Evolutionary conservation across 495 filamentous ascomycete species (phyloP).

Genomic region (Ramalina peruviana): DNA sequence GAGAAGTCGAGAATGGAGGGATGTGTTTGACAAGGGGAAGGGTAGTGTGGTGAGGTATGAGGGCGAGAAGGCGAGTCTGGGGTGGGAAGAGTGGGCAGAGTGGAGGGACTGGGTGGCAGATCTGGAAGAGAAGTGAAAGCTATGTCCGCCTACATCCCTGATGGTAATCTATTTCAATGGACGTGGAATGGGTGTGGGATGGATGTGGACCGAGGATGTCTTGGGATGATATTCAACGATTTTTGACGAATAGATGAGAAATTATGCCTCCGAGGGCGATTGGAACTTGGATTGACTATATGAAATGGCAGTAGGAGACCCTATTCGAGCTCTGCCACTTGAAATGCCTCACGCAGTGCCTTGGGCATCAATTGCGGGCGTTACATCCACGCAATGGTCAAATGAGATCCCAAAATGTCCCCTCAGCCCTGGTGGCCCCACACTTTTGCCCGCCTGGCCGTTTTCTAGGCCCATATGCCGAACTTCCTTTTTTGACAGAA

Average conservation of each 20-base stretch:
- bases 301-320: background rate
- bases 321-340: too few relatives aligned
- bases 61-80: conserved; percentile 55
- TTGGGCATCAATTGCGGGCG: too few relatives aligned
- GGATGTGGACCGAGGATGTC: background rate
- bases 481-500: too few relatives aligned
- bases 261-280: background rate
- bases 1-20: conserved; percentile 53
- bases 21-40: conserved; percentile 37
- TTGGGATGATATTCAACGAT: background rate
- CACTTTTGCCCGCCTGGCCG: too few relatives aligned
- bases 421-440: too few relatives aligned
- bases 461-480: too few relatives aligned
- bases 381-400: too few relatives aligned
- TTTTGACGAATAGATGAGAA: background rate
- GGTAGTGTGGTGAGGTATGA: conserved; percentile 60
- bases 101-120: conserved; percentile 62
- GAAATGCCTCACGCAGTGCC: too few relatives aligned
- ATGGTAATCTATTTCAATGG: background rate
- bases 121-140: background rate
- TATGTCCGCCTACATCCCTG: background rate
- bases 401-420: too few relatives aligned
- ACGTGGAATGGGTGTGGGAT: background rate
- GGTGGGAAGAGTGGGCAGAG: conserved; percentile 56
- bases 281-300: background rate